Evolutionary conservation across 1,284 basidiomycete species (phyloP).

Genomic region (Marasmius fiardii): DNA sequence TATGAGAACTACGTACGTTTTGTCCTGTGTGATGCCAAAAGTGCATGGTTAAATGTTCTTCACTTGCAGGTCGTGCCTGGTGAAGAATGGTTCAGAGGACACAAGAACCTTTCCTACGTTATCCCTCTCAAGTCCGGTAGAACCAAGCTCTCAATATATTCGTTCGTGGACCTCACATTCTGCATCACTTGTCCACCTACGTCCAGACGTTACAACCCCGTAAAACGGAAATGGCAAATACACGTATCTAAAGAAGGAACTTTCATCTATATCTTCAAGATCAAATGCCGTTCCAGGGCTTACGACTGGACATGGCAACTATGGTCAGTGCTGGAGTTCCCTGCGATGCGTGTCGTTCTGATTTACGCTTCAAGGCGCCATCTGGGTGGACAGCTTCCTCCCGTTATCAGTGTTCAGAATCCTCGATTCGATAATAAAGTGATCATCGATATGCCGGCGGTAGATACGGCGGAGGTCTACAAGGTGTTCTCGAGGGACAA

Average conservation of each 20-base stretch:
- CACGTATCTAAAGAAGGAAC: conserved; percentile 57
- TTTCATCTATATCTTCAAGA: conserved; percentile 78
- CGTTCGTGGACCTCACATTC: conserved; percentile 78
- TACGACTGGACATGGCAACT: conserved; percentile 84
- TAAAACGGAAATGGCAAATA: conserved; percentile 39
- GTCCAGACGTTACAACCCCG: conserved; percentile 25
- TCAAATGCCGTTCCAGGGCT: conserved; percentile 66
- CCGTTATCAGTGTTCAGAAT: conserved; percentile 42
- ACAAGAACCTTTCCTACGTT: conserved; percentile 67
- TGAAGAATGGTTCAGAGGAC: conserved; percentile 59
- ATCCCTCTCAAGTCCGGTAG: conserved; percentile 58
- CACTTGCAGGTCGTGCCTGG: conserved; percentile 49
- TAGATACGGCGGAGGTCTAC: conserved; percentile 31
- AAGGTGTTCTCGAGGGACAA: conserved; percentile 55
- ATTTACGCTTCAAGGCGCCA: conserved; percentile 47
- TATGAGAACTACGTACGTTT: conserved; percentile 73
- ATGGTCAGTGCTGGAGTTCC: conserved; percentile 42
- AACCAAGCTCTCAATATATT: conserved; percentile 75
- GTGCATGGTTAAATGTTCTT: not conserved
- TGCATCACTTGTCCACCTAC: conserved; percentile 68
- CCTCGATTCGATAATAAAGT: conserved; percentile 55
- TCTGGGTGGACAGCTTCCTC: conserved; percentile 48
- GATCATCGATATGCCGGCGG: conserved; percentile 59
- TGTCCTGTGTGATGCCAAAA: not conserved
- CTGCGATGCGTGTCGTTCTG: conserved; percentile 1